These are phyloP conservation scores for Lepidium africanum DNA, from an alignment of 345 rosid species.

Conservation along the genomic window DNA sequence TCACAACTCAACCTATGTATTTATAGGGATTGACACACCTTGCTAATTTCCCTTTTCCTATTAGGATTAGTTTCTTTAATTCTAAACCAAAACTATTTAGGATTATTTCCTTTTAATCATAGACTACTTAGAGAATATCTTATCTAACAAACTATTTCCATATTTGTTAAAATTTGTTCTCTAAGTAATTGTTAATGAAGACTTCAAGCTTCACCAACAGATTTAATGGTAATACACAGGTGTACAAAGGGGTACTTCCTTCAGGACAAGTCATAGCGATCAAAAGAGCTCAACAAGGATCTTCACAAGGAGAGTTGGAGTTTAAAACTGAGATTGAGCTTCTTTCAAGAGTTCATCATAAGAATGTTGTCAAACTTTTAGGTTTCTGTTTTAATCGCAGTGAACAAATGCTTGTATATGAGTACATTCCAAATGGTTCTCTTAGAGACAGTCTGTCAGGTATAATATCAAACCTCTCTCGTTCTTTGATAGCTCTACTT, in stretches of 20 bases:
- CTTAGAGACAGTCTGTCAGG: not conserved
- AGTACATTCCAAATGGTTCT: not conserved
- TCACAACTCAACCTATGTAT: no score
- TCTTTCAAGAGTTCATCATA: conserved; percentile 74
- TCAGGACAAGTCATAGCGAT: conserved; percentile 46
- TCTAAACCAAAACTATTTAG: no score
- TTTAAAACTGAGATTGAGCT: conserved; percentile 77
- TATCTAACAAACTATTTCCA: no score
- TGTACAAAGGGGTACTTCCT: conserved; percentile 51
- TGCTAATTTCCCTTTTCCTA: no score
- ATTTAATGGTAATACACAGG: conserved; percentile 48
- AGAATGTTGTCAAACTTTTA: conserved; percentile 47
- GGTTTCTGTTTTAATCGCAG: conserved; percentile 61
- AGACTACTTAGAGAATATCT: no score
- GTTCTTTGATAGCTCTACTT: not conserved
- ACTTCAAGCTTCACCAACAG: no score
- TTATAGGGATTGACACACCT: no score
- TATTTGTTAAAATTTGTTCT: no score
- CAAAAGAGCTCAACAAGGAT: conserved; percentile 65
- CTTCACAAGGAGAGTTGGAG: conserved; percentile 58
- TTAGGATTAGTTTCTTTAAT: no score
- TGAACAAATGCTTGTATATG: conserved; percentile 6
- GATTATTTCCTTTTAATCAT: no score
- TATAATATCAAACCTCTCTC: not conserved
- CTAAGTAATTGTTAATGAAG: no score